Base-by-base conservation (phyloP, 257 asterid species). In the Ophiorrhiza pumila region DNA sequence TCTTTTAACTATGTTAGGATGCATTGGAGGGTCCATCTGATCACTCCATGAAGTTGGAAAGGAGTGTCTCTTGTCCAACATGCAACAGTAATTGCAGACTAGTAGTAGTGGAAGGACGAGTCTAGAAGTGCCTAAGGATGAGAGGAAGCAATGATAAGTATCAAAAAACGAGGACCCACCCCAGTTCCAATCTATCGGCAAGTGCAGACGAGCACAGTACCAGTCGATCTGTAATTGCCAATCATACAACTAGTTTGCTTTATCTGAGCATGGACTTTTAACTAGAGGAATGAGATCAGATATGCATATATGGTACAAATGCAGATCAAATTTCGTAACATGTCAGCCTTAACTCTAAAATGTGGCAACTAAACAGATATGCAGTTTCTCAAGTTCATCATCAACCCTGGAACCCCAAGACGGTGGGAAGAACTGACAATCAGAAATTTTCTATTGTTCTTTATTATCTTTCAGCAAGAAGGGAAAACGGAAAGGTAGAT, bases 131-230 rank as follows among this genome's bases (percentile, higher is more conserved):
- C 42, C 56, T 29, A 2, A 27, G 34, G 56, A 50, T 17, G 56
- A n/a, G 17, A 7, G 23, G 7, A 49, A 42, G 31, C 43, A 64
- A 59, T 43, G 56, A 52, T 46, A 23, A 29, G 20, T 41, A 31
- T 43, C 4, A 15, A 22, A 59, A n/a, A 50, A 23, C 8, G 56
- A 50, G 56, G 56, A 50, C 56, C 59, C 58, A 50, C 56, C 59
- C 58, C 35, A 58, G 46, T 71, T 42, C 49, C 55, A 65, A 4
- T 17, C 20, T 43, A 22, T 65, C 20, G 4, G 52, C 58, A 58
- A 27, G 45, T 41, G 20, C 9, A 56, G 66, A 55, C 29, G 53
- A 71, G 58, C 58, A 71, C 75, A 71, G 68, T 31, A 18, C 42
- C 27, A 58, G 34, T 9, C 49, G n/a, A n/a, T n/a, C n/a, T n/a